These are phyloP conservation scores for Xerocomus brunneocitrinus DNA, from an alignment of 768 basidiomycete genomes.

Conservation along the genomic window DNA sequence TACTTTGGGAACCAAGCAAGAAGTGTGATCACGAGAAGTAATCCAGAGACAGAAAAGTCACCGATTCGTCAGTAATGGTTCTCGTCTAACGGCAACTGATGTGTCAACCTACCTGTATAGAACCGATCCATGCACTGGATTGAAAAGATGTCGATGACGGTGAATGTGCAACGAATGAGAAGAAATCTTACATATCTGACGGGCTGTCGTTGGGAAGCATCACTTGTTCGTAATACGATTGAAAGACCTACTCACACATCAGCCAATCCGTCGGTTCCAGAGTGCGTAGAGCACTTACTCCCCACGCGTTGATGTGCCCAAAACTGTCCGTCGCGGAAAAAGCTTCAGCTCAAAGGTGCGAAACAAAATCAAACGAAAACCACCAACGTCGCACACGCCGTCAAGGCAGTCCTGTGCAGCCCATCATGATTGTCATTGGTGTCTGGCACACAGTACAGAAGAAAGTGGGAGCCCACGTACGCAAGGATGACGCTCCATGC, in stretches of 20 bases:
- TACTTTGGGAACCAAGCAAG: constrained; percentile 41
- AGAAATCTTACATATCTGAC: constrained; percentile 51
- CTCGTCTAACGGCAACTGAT: background rate
- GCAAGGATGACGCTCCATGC: constrained; percentile 30
- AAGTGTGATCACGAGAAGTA: background rate
- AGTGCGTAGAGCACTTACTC: constrained; percentile 42
- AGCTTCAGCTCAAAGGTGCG: background rate
- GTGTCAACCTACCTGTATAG: constrained; percentile 48
- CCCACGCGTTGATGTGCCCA: constrained; percentile 73
- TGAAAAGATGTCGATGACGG: background rate
- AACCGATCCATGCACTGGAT: constrained; percentile 74
- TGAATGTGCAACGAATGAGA: background rate
- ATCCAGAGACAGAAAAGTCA: too few relatives aligned
- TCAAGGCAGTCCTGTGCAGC: constrained; percentile 15
- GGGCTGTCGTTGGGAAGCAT: constrained; percentile 46
- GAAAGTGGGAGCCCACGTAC: constrained; percentile 9
- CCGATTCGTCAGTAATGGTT: background rate
- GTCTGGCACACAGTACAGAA: background rate
- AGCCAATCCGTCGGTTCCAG: background rate
- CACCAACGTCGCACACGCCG: constrained; percentile 40
- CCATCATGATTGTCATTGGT: background rate
- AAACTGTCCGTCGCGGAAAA: constrained; percentile 36
- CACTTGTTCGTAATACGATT: constrained; percentile 61
- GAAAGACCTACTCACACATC: constrained; percentile 50
- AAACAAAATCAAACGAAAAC: background rate